Conservation (phyloP, 164 flowering plant genomes). For the Stephania japonica region DNA sequence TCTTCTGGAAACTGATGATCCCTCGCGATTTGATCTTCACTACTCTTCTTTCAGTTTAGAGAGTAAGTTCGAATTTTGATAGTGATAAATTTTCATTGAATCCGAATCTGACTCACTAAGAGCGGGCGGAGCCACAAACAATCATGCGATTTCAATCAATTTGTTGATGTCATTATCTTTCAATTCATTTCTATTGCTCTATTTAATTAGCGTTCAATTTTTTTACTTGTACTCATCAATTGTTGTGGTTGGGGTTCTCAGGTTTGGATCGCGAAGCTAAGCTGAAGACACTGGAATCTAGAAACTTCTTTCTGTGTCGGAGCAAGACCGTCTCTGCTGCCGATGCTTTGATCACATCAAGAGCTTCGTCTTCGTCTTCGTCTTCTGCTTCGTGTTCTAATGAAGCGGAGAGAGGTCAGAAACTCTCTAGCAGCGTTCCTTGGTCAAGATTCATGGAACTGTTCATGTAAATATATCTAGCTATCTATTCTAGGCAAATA, state of each 20-base stretch:
- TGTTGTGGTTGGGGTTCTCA: slow-evolving; percentile 14
- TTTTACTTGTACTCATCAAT: too few relatives aligned
- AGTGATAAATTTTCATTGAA: too few relatives aligned
- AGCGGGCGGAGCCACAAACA: too few relatives aligned
- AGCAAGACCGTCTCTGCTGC: slow-evolving; percentile 17
- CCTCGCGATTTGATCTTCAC: slow-evolving; percentile 63
- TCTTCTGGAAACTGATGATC: slow-evolving; percentile 34
- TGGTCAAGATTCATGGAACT: slow-evolving; percentile 78
- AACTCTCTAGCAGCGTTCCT: slow-evolving; percentile 16
- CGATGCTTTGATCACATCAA: slow-evolving; percentile 1
- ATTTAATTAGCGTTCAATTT: too few relatives aligned
- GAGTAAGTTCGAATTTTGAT: slow-evolving; percentile 43
- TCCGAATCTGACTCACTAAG: neutral
- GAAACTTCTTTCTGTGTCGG: slow-evolving; percentile 79
- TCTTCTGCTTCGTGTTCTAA: slow-evolving; percentile 49
- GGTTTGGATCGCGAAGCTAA: slow-evolving; percentile 72
- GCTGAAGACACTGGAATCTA: slow-evolving; percentile 64
- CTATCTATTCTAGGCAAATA: too few relatives aligned
- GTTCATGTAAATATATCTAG: slow-evolving; percentile 26
- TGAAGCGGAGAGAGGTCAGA: slow-evolving; percentile 49
- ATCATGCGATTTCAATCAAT: too few relatives aligned
- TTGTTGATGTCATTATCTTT: too few relatives aligned
- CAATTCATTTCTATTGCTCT: neutral
- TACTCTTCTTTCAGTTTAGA: slow-evolving; percentile 91
- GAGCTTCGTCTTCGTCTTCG: slow-evolving; percentile 25